These are phyloP conservation scores for Mortierella alpina DNA, from an alignment of 192 early-diverging fungal genomes.

Conservation along the genomic window DNA sequence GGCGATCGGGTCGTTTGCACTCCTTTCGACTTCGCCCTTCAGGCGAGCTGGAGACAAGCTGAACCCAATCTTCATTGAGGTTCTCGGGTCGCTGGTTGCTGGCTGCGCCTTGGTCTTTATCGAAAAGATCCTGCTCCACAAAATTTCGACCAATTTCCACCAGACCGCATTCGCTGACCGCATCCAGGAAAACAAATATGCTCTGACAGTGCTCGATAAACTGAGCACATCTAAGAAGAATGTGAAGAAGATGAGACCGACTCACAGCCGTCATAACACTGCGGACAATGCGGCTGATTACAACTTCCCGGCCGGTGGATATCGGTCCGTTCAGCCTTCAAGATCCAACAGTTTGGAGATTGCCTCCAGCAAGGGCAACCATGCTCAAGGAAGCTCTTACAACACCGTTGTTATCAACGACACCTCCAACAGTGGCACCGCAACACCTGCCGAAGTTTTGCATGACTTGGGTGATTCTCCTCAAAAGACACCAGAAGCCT, in stretches of 20 bases:
- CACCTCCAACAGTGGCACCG: not conserved
- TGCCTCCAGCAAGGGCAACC: too few relatives aligned
- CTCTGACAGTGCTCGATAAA: conserved; percentile 65
- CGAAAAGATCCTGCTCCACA: conserved; percentile 71
- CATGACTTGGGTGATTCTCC: conserved; percentile 1
- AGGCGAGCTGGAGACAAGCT: conserved; percentile 9
- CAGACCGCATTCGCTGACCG: conserved; percentile 73
- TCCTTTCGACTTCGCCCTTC: conserved; percentile 32
- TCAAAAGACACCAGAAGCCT: conserved; percentile 19
- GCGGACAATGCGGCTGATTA: conserved; percentile 18
- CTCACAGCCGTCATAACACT: conserved; percentile 35
- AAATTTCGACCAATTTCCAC: conserved; percentile 72
- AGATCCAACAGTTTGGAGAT: conserved; percentile 40
- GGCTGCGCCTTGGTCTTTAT: conserved; percentile 31
- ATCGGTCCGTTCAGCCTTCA: conserved; percentile 24
- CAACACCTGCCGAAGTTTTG: conserved; percentile 7
- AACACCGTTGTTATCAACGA: not conserved
- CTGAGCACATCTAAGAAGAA: conserved; percentile 60
- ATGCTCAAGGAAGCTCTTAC: too few relatives aligned
- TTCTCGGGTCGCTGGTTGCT: conserved; percentile 31
- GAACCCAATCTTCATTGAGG: conserved; percentile 35
- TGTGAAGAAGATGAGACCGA: conserved; percentile 28
- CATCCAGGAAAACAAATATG: conserved; percentile 65
- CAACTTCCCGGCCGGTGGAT: conserved; percentile 18
- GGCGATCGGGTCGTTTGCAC: conserved; percentile 44